Base-by-base conservation (phyloP, 306 rosid genomes). In the Vigna angularis region DNA sequence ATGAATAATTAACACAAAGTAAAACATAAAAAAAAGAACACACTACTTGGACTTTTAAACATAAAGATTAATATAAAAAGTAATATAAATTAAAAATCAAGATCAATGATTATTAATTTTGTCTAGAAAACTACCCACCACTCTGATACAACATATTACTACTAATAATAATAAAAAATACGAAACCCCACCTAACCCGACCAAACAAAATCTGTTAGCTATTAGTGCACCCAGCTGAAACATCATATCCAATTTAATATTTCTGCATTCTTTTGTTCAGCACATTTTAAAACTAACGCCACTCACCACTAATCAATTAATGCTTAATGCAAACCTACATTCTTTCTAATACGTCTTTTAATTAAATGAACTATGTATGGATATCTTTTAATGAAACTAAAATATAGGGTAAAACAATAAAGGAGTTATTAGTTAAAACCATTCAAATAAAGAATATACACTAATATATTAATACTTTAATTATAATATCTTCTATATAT, bases 121-220 rank as follows among this genome's bases (percentile, higher is more conserved):
- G 32, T 28, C 32, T 28, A 28, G 4, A 4, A 28, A 28, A 28
- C 32, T 28, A 28, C 3, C 3, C 30, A 28, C 30, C 32, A 30
- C 32, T 30, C 0, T 30, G 32, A 30, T 30, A 30, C 32, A 30
- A 30, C 32, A 30, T 30, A 40, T 40, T 6, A 38, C 9, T 40
- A 40, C 11, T 40, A 40, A 0, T 40, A 40, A 18, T 51, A 70
- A 32, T 24, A 22, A 42, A 47, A 62, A 55, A 72, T 72, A 72
- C 2, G 34, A 70, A 22, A 44, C 51, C 12, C 70, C 76, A 69
- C 70, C 63, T 1, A 78, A 58, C 63, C 4, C 52, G 63, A 18
- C 38, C 7, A 47, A 18, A 53, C 20, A 69, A 68, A 78, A 57
- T 30, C 53, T 2, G 52, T 36, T 36, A 38, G 70, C 30, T 64